Evolutionary conservation across 2,329 filamentous ascomycete genomes (phyloP), one percentile per base, ranked within the genome.

Genomic region (Fusarium xyrophilum): DNA sequence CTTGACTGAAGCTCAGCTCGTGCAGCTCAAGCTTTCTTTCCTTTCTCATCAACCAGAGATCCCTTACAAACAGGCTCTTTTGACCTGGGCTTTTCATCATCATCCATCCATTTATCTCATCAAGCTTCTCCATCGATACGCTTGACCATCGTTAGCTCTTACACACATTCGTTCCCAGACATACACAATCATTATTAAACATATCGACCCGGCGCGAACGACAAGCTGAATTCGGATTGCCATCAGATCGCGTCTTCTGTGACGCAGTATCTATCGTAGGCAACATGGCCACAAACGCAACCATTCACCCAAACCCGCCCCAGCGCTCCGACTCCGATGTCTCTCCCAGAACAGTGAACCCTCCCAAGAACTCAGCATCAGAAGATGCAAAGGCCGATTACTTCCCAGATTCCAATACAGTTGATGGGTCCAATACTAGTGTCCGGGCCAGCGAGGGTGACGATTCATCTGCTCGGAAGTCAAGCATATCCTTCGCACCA

Each of bases 321-420:
- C 73, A 75, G 54, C 80, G 78, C 62, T 76, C 80, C 52, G 80
- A 79, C 65, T 81, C 79, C 21, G 81, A 83, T 46, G 70, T 84
- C 58, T 84, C 82, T 60, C 82, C 82, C 30, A 76, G 75, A 56
- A 78, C 82, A 10, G 60, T 72, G 11, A 40, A 57, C 19, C 72
- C 74, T 21, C 66, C 68, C 5, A 60, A 60, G 63, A 50, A 56
- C 15, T 60, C 72, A 51, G 67, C 65, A 14, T 28, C 43, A 30
- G 39, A 47, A 36, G 52, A 39, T 15, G 19, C 47, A 17, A 51
- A 71, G 33, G 17, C 25, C 46, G 78, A 69, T 25, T 76, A 77
- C 46, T 77, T 78, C 44, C 67, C 72, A 33, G 71, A 73, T 30
- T 59, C 53, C 36, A 73, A 68, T 35, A 68, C 69, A 7, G 63